Evolutionary conservation across 139 green algal genomes (phyloP).

Genomic region (Yamagishiella unicocca): DNA sequence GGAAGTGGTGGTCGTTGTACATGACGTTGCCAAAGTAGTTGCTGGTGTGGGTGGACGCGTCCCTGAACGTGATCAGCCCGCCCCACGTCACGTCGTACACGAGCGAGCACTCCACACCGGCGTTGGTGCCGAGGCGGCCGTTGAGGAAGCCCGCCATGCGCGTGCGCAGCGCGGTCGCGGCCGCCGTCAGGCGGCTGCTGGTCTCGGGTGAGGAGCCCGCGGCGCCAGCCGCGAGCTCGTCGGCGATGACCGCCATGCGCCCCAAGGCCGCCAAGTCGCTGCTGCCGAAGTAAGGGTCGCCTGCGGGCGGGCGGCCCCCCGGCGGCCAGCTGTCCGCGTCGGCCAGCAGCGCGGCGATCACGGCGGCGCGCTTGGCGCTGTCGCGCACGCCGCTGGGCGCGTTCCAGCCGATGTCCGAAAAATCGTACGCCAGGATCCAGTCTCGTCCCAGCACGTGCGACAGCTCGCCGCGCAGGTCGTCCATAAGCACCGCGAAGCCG

Average conservation of each 20-base stretch:
- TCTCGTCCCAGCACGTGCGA: background rate
- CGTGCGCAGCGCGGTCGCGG: background rate
- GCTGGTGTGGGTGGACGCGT: background rate
- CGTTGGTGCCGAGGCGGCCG: background rate
- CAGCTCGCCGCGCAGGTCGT: constrained; percentile 6
- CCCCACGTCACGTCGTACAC: constrained; percentile 52
- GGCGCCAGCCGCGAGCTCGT: constrained; percentile 46
- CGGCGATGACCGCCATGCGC: constrained; percentile 60
- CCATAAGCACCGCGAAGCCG: background rate
- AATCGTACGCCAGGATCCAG: background rate
- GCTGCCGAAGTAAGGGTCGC: constrained; percentile 55
- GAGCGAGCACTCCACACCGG: background rate
- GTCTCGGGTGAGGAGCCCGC: too few species aligned
- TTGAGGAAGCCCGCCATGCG: background rate
- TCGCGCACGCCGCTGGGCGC: background rate
- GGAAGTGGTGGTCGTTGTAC: constrained; percentile 72
- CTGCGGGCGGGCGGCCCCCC: background rate
- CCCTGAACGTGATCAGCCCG: constrained; percentile 13
- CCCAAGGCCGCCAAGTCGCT: constrained; percentile 51
- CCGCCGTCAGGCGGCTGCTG: background rate
- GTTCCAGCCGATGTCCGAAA: background rate
- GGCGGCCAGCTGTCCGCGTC: background rate
- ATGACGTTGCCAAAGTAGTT: constrained; percentile 54
- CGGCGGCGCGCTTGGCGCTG: background rate
- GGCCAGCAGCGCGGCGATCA: background rate